Base-by-base conservation (phyloP, 2,329 filamentous ascomycete species). In the Colletotrichum siamense region DNA sequence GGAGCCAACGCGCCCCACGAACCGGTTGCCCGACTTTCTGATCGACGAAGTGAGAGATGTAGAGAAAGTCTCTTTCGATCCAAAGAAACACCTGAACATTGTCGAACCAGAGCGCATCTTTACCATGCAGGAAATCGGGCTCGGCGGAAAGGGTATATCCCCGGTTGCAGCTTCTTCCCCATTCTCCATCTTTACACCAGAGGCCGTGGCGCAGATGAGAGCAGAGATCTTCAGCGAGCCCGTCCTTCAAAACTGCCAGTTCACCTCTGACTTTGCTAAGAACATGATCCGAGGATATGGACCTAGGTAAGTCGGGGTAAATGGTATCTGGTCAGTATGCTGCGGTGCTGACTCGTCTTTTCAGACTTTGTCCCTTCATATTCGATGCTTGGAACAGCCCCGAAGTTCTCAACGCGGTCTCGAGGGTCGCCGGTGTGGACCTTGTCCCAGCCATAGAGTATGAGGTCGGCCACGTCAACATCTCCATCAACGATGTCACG, bases 111-210 rank as follows among this genome's bases (percentile, higher is more conserved):
- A 87, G n/a, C 87, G 89, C 77, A 84, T 91, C 62, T 84, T 91
- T 79, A 90, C 87, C 22, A 94, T 94, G 92, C 87, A 89, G 79
- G 92, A 94, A 39, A 86, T 94, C 69, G 91, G 90, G 4, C 89
- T 90, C 62, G 86, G 90, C 36, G 86, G 87, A 73, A 87, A 85
- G 67, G 92, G 92, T 8, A 87, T 94, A 32, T 94, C 93, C 2
- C 88, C 89, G 1, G 86, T 92, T 65, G 93, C 92, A 13, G 92
- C 93, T 64, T 93, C 92, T 0, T 90, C 93, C 75, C 92, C 92
- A 0, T 94, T 94, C 81, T 87, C 87, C 7, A 86, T 94, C 26
- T 94, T 94, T 83, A 90, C 90, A 12, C 80, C 86, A 28, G 91
- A 93, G 62, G 92, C 92, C 3, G 87, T 94, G 66, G 83, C 89